phyloP scores from a whole-genome alignment of 306 rosid genomes.

The Betula pendula region DNA sequence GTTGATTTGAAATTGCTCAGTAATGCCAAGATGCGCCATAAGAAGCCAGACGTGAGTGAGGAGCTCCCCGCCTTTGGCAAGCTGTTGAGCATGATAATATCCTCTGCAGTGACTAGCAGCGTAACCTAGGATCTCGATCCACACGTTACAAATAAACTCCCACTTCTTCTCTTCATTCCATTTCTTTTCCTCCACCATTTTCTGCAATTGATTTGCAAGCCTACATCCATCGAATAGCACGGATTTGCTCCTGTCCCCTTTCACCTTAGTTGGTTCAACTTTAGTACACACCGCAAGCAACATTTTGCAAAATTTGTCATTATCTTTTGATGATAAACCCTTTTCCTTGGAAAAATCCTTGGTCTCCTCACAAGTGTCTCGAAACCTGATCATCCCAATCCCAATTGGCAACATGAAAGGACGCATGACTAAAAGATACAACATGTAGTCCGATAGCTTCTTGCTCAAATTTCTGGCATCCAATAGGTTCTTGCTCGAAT shows the following conservation, averaged over 20 bases:
- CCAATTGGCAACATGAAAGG: conserved; percentile 14
- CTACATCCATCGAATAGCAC: conserved; percentile 1
- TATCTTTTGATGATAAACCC: background rate
- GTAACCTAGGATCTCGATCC: conserved; percentile 13
- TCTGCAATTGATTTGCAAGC: conserved; percentile 8
- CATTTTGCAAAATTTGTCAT: background rate
- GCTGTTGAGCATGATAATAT: conserved; percentile 23
- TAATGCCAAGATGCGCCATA: conserved; percentile 19
- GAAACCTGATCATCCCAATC: conserved; percentile 1
- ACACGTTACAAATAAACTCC: conserved; percentile 5
- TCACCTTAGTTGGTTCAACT: background rate
- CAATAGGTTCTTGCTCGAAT: background rate
- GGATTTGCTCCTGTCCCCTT: background rate
- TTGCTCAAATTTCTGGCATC: no score
- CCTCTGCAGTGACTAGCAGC: conserved; percentile 12
- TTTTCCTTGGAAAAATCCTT: background rate
- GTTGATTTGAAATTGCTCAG: conserved; percentile 21
- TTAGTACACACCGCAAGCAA: background rate
- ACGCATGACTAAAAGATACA: conserved; percentile 4
- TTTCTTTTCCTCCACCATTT: background rate
- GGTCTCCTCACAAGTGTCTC: conserved; percentile 10
- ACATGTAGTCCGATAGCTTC: conserved; percentile 1
- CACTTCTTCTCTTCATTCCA: background rate
- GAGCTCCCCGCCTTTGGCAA: conserved; percentile 20
- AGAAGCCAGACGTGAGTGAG: conserved; percentile 23